Conservation (phyloP, 441 rosid species). For the Gossypium schwendimanii region DNA sequence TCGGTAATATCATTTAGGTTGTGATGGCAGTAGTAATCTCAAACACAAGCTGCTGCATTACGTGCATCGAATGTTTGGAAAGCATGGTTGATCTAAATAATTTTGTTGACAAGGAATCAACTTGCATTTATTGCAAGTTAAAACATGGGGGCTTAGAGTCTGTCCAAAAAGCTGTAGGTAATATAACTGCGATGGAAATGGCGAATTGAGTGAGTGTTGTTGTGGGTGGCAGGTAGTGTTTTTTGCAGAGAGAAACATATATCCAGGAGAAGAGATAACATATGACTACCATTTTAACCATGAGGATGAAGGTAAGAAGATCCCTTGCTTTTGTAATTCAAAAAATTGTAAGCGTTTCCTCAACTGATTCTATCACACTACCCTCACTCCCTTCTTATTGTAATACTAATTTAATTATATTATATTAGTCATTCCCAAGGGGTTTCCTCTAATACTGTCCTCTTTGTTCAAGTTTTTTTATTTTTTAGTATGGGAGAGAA, state of each 20-base stretch:
- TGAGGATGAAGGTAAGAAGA: slow-evolving; percentile 55
- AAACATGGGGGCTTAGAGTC: neutral
- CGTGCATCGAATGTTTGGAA: neutral
- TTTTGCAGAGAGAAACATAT: slow-evolving; percentile 46
- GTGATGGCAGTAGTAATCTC: neutral
- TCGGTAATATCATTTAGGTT: neutral
- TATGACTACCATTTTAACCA: slow-evolving; percentile 50
- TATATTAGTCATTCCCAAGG: neutral
- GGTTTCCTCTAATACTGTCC: slow-evolving; percentile 7
- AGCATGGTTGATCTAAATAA: neutral
- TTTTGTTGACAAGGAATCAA: neutral
- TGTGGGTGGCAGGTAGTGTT: slow-evolving; percentile 41
- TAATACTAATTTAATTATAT: neutral
- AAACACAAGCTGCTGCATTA: neutral
- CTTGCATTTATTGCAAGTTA: neutral
- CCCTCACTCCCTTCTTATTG: slow-evolving; percentile 1
- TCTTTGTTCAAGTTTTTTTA: neutral
- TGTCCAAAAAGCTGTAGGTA: neutral
- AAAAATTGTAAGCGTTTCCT: slow-evolving; percentile 50
- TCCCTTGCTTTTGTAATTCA: slow-evolving; percentile 48
- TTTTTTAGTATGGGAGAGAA: neutral
- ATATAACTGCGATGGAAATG: neutral
- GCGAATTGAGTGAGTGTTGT: neutral
- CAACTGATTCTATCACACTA: slow-evolving; percentile 19
- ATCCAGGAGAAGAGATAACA: slow-evolving; percentile 57